Base-by-base conservation (phyloP, 2,329 filamentous ascomycete species). In the Cladosporium sp. region DNA sequence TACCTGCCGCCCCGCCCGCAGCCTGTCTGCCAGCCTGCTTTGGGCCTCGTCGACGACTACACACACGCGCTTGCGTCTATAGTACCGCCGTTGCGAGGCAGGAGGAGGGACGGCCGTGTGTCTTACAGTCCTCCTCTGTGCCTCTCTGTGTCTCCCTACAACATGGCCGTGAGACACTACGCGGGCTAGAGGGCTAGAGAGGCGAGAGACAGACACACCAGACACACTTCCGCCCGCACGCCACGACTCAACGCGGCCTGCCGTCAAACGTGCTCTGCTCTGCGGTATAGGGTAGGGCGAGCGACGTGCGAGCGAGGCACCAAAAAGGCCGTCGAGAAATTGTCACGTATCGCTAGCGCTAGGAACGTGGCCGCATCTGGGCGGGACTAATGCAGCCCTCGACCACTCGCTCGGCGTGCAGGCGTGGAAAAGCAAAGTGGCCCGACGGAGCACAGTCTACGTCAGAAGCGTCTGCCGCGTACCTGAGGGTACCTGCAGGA, bases 21-120 rank as follows among this genome's bases (percentile, higher is more conserved):
- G 56, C 34, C 53, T 56, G 30, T n/a, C n/a, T 32, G 26, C 53
- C n/a, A 32, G 25, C n/a, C 54, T 57, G 54, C 54, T 57, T 46
- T 46, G 39, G 54, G 54, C 54, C 54, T 34, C 54, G 28, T 58
- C 56, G 34, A 39, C 56, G 39, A 46, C 30, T 8, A 46, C 39
- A 46, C 39, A 4, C 39, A 46, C 58, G 43, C 58, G 43, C 28
- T 30, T 10, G 34, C 60, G 30, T 30, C 60, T 63, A 63, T 63
- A 63, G 60, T 63, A 63, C 60, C 60, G 48, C 60, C 60, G 60
- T 63, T 63, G 49, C 4, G 48, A 63, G 49, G 60, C 60, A 63
- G 60, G 60, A 63, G 60, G 49, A 46, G 30, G 60, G 49, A 63
- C 60, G 51, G n/a, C n/a, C 21, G 18, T 16, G 16, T 63, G 60